These are phyloP conservation scores for Pseudonitzschia pungens DNA, from an alignment of 108 stramenopile genomes.

Conservation along the genomic window DNA sequence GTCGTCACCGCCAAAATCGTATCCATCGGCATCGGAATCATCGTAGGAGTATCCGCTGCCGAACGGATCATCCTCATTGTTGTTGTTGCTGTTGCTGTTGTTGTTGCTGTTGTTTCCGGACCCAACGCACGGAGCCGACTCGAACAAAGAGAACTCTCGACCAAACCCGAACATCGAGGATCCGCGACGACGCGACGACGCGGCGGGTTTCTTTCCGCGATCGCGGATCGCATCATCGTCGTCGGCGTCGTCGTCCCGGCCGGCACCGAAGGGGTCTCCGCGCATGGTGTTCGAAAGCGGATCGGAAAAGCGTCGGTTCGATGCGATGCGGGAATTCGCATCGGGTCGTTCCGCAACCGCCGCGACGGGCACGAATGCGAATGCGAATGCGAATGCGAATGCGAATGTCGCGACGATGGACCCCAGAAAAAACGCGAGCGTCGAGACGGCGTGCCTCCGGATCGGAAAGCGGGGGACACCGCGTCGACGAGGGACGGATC, in stretches of 20 bases:
- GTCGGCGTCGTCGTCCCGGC: not conserved
- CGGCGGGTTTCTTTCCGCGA: not conserved
- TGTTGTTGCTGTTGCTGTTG: not conserved
- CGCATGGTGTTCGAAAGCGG: not conserved
- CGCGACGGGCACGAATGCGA: not conserved
- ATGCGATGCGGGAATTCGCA: not conserved
- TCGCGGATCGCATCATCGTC: not conserved
- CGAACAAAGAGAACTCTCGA: conserved; percentile 44
- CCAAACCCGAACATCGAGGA: conserved; percentile 28
- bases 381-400: no score
- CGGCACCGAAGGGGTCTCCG: conserved; percentile 7
- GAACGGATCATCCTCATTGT: not conserved
- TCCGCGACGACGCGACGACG: not conserved
- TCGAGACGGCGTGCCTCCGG: not conserved
- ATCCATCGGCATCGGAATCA: not conserved
- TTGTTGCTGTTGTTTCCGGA: not conserved
- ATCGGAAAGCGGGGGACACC: not conserved
- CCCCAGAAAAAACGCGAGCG: not conserved
- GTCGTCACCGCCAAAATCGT: not conserved
- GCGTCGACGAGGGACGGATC: not conserved
- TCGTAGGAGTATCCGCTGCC: conserved; percentile 3
- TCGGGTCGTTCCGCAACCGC: not conserved
- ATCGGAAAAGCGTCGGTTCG: not conserved
- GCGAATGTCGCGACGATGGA: no score
- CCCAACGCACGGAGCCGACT: conserved; percentile 18